These are phyloP conservation scores for Dalbergia cultrata DNA, from an alignment of 306 rosid genomes.

Conservation along the genomic window DNA sequence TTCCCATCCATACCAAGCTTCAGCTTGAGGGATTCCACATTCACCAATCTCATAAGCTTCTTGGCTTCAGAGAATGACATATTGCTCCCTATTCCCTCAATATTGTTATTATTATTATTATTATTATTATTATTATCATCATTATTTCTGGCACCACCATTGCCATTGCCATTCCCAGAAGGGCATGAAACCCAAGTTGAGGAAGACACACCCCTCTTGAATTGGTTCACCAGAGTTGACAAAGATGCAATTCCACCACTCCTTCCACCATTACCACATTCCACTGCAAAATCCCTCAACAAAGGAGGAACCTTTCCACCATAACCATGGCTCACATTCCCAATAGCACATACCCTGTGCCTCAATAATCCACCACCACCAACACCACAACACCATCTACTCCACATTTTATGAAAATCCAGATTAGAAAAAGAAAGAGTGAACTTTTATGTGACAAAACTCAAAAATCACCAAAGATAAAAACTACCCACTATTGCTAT, in stretches of 20 bases:
- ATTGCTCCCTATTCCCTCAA: slow-evolving; percentile 19
- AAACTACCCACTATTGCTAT: slow-evolving; percentile 19
- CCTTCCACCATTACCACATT: slow-evolving; percentile 33
- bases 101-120: slow-evolving; percentile 8
- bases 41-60: slow-evolving; percentile 86
- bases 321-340: slow-evolving; percentile 41
- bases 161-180: slow-evolving; percentile 22
- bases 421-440: background rate
- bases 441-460: slow-evolving; percentile 18
- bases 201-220: slow-evolving; percentile 49
- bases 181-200: slow-evolving; percentile 24
- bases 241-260: slow-evolving; percentile 34
- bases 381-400: slow-evolving; percentile 41
- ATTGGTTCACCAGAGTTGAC: slow-evolving; percentile 33
- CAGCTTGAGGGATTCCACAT: slow-evolving; percentile 79
- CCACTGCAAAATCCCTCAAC: slow-evolving; percentile 38
- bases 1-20: slow-evolving; percentile 72
- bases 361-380: slow-evolving; percentile 34
- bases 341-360: slow-evolving; percentile 44
- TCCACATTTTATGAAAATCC: slow-evolving; percentile 52
- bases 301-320: slow-evolving; percentile 44
- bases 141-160: no score
- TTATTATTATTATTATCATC: background rate
- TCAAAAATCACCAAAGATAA: slow-evolving; percentile 23
- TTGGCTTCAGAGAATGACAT: slow-evolving; percentile 76